phyloP scores from a whole-genome alignment of 2,329 filamentous ascomycete genomes.

The Diaporthe eres region DNA sequence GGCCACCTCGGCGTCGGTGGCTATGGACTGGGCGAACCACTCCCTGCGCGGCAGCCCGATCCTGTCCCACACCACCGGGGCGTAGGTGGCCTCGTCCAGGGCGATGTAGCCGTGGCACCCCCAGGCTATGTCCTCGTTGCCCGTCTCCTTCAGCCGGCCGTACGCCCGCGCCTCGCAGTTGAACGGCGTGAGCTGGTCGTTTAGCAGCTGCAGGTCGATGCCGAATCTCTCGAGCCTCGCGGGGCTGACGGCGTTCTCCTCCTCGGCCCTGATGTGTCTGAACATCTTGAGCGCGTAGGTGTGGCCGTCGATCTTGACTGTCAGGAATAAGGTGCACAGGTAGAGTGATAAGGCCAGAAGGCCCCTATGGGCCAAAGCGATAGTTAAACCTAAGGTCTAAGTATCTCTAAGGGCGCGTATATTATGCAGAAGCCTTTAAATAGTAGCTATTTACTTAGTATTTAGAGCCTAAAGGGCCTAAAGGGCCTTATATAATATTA shows the following conservation, averaged over 20 bases:
- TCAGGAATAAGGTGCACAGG: too few species aligned
- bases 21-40: background rate
- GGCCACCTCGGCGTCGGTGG: background rate
- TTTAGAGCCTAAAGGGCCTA: too few species aligned
- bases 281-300: constrained; percentile 16
- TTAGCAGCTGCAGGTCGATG: background rate
- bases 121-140: constrained; percentile 1
- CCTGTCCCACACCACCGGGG: background rate
- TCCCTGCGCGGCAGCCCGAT: background rate
- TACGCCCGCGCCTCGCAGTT: constrained; percentile 21
- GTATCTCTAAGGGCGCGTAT: too few species aligned
- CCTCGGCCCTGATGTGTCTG: background rate
- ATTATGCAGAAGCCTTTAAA: too few species aligned
- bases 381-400: too few species aligned
- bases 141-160: background rate
- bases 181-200: constrained; percentile 19
- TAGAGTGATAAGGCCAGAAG: too few species aligned
- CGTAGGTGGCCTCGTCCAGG: background rate
- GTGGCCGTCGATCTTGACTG: background rate
- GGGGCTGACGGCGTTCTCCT: background rate
- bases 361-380: too few species aligned
- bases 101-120: background rate
- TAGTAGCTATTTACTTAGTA: too few species aligned
- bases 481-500: too few species aligned
- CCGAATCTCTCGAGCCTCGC: background rate